These are phyloP conservation scores for Spongispora temasekensis DNA, from an alignment of 1,284 basidiomycete genomes.

Conservation along the genomic window DNA sequence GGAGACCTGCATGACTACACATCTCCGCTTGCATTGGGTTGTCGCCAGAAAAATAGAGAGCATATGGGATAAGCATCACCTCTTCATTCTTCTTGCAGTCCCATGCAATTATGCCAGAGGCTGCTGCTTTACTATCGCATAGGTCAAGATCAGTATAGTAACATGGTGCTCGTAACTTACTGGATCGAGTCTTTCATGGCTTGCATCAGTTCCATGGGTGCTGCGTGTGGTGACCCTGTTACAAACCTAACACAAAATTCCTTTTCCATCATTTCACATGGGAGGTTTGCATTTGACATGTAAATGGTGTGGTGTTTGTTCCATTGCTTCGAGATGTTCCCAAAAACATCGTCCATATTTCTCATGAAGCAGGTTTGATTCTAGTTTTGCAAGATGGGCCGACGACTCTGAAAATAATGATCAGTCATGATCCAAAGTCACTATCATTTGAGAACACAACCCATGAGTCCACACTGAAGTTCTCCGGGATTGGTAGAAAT, in stretches of 20 bases:
- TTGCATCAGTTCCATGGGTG: constrained; percentile 26
- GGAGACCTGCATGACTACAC: constrained; percentile 33
- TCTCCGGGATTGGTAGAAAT: constrained; percentile 1
- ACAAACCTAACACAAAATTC: constrained; percentile 34
- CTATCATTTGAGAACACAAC: background rate
- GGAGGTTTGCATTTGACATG: constrained; percentile 26
- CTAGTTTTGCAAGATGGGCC: constrained; percentile 6
- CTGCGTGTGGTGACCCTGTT: constrained; percentile 30
- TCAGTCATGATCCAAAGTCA: background rate
- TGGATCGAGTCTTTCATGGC: constrained; percentile 22
- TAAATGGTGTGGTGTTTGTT: constrained; percentile 33
- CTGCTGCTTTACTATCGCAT: background rate
- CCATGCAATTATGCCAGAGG: constrained; percentile 21
- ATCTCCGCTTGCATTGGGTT: constrained; percentile 41
- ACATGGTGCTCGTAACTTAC: constrained; percentile 8
- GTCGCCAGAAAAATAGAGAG: constrained; percentile 30
- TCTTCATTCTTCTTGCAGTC: constrained; percentile 22
- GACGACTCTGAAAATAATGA: constrained; percentile 10
- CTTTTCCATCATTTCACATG: constrained; percentile 28
- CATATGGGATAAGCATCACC: constrained; percentile 28
- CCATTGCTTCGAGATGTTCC: constrained; percentile 35
- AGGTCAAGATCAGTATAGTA: background rate
- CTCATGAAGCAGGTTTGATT: constrained; percentile 9
- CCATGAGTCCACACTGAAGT: constrained; percentile 1
- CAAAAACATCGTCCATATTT: constrained; percentile 33